Conservation (phyloP, 495 filamentous ascomycete species). For the Hypoxylon rickii region DNA sequence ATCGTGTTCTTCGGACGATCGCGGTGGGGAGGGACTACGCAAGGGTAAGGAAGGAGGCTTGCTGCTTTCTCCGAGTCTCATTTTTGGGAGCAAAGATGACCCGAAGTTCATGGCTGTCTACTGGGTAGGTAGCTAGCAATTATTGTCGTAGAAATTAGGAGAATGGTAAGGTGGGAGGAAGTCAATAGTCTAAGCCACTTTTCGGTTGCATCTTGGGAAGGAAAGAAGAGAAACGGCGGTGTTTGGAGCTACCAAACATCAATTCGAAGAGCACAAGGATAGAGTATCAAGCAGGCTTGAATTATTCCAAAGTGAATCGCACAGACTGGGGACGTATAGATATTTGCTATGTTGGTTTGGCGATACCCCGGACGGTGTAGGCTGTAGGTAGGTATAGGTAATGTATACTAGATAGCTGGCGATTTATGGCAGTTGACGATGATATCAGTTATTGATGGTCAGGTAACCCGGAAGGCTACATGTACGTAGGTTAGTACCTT, state of each 20-base stretch:
- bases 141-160: background rate
- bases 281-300: no score
- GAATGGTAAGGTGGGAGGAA: background rate
- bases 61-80: slow-evolving; percentile 27
- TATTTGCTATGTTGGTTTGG: no score
- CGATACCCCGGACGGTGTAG: no score
- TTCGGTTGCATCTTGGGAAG: slow-evolving; percentile 13
- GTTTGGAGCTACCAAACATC: background rate
- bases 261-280: background rate
- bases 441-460: no score
- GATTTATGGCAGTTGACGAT: no score
- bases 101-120: slow-evolving; percentile 38
- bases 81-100: slow-evolving; percentile 29
- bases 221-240: background rate
- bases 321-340: no score
- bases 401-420: no score
- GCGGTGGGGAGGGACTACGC: slow-evolving; percentile 25
- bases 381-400: no score
- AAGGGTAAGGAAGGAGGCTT: slow-evolving; percentile 34
- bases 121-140: no score
- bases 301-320: no score
- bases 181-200: background rate
- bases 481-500: no score
- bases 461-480: no score
- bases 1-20: slow-evolving; percentile 42